A percentile compares a stretch with the other conserved stretches of the same genome.
phyloP scores from a whole-genome alignment of 345 rosid genomes.

The Anacardium occidentale region DNA sequence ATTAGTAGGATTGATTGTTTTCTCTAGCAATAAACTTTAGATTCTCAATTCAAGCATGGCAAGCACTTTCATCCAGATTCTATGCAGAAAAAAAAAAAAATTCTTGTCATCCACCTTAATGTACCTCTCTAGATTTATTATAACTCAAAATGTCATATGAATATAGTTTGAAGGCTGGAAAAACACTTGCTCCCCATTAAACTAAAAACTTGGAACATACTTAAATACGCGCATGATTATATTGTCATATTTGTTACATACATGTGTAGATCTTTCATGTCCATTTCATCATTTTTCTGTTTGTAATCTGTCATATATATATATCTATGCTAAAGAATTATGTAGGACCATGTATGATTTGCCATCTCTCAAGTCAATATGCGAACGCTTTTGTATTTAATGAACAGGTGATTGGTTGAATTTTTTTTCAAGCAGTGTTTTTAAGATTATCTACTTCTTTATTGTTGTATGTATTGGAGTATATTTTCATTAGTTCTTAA shows the following conservation, averaged over 20 bases:
- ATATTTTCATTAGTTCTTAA: neutral
- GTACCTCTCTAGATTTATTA: too few relatives aligned
- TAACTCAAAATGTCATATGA: neutral
- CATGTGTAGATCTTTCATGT: too few relatives aligned
- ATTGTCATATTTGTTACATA: neutral
- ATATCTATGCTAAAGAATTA: too few relatives aligned
- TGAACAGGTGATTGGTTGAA: neutral
- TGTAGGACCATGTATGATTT: neutral
- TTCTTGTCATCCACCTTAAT: neutral
- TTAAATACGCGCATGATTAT: neutral
- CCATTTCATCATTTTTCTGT: too few relatives aligned
- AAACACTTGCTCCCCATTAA: too few relatives aligned
- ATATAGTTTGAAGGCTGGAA: too few relatives aligned
- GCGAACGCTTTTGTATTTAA: neutral
- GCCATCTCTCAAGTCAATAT: neutral
- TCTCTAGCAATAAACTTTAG: neutral
- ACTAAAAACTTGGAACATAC: too few relatives aligned
- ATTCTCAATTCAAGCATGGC: neutral
- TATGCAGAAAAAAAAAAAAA: too few relatives aligned
- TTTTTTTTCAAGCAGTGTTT: neutral
- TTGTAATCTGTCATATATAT: too few relatives aligned
- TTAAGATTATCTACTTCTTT: neutral
- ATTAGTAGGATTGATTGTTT: neutral
- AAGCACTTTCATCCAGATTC: neutral
- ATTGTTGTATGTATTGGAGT: neutral